Conservation (phyloP, 106 monocot genomes). For the Dendrobium huoshanense region DNA sequence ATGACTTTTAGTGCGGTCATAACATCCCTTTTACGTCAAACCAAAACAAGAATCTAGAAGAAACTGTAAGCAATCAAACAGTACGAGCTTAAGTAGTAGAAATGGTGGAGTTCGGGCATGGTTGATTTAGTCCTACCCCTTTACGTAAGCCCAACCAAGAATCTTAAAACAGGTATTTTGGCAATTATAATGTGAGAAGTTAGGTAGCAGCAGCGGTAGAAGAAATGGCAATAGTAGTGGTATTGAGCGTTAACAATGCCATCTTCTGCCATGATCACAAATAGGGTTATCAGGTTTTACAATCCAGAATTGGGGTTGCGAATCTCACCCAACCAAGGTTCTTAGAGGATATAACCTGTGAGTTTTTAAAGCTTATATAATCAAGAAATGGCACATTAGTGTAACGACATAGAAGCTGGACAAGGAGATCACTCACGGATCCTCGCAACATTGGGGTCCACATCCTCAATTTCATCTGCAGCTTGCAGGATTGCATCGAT, state of each 20-base stretch:
- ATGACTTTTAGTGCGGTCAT: too few species aligned
- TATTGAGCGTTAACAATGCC: background rate
- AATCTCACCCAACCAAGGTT: background rate
- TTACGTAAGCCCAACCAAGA: background rate
- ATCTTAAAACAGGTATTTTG: background rate
- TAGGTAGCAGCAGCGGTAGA: background rate
- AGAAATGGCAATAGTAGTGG: background rate
- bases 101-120: background rate
- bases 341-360: background rate
- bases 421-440: constrained; percentile 52
- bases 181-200: background rate
- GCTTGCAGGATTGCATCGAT: constrained; percentile 89
- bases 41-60: background rate
- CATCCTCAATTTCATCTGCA: constrained; percentile 83
- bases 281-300: background rate
- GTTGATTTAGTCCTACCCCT: background rate
- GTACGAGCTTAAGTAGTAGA: background rate
- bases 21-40: background rate
- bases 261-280: background rate
- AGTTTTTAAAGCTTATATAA: background rate
- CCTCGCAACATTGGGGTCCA: constrained; percentile 81
- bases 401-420: background rate
- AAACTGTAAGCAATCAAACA: background rate
- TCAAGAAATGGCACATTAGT: background rate
- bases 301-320: background rate